Conservation (phyloP, 2,329 filamentous ascomycete genomes). For the Pleurostoma richardsiae region DNA sequence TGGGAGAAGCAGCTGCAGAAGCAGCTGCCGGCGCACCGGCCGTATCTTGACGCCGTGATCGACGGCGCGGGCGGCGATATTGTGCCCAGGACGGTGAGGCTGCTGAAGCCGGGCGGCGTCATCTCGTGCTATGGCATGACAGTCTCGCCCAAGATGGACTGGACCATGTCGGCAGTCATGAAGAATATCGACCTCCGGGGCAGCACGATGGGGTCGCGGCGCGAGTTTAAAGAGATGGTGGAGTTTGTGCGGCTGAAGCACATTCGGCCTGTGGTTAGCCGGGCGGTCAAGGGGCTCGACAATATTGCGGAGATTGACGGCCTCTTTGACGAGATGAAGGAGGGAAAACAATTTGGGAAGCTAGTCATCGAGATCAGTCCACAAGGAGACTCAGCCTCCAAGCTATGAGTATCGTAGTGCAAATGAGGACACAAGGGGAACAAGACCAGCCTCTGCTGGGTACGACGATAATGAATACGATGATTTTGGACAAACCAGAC, state of each 20-base stretch:
- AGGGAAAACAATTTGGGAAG: slow-evolving; percentile 86
- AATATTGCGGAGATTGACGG: slow-evolving; percentile 74
- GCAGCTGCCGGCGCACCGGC: slow-evolving; percentile 59
- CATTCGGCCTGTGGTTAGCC: slow-evolving; percentile 73
- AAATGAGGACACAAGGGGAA: not conserved
- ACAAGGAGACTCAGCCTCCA: slow-evolving; percentile 14
- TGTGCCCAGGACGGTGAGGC: slow-evolving; percentile 58
- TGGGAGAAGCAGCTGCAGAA: slow-evolving; percentile 75
- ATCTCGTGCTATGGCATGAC: slow-evolving; percentile 93
- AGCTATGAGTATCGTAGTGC: slow-evolving; percentile 10
- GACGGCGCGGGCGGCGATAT: slow-evolving; percentile 89
- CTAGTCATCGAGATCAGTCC: slow-evolving; percentile 68
- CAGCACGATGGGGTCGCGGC: slow-evolving; percentile 84
- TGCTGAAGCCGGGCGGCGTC: slow-evolving; percentile 80
- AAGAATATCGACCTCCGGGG: slow-evolving; percentile 85
- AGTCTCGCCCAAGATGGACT: slow-evolving; percentile 76
- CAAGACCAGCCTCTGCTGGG: too few relatives aligned
- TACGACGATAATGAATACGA: too few relatives aligned
- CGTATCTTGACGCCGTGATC: slow-evolving; percentile 75
- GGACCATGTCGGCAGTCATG: slow-evolving; percentile 76
- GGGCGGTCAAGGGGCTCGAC: slow-evolving; percentile 66
- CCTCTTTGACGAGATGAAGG: slow-evolving; percentile 84
- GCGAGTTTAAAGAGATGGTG: slow-evolving; percentile 90
- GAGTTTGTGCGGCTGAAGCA: slow-evolving; percentile 69
- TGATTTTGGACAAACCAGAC: too few relatives aligned